phyloP scores from a whole-genome alignment of 129 eudicot species.

The Ambrosia trifida region DNA sequence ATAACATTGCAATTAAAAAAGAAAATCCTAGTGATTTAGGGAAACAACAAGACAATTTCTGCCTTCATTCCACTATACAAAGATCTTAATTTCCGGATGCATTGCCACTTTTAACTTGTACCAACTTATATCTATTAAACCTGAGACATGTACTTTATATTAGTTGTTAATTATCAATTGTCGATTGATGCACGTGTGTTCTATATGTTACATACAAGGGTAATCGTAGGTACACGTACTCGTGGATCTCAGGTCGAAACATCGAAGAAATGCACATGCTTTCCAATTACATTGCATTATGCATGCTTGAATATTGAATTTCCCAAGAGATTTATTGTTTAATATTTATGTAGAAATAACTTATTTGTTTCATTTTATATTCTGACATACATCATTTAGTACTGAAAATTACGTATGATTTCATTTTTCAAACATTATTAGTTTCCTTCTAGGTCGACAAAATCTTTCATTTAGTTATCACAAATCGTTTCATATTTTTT shows the following conservation, averaged over 20 bases:
- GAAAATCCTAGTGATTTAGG: background rate
- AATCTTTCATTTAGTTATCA: background rate
- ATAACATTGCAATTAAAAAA: background rate
- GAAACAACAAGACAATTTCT: constrained; percentile 16
- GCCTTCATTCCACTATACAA: constrained; percentile 22
- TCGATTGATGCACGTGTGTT: constrained; percentile 22
- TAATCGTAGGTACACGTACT: background rate
- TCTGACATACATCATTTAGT: background rate
- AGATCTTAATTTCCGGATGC: constrained; percentile 28
- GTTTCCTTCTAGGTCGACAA: background rate
- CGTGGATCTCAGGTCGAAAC: constrained; percentile 23
- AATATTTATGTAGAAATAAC: background rate
- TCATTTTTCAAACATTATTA: background rate
- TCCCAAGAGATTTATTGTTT: constrained; percentile 23
- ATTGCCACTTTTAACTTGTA: constrained; percentile 5
- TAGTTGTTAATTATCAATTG: too few species aligned
- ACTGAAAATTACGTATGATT: background rate
- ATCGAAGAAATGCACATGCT: constrained; percentile 14
- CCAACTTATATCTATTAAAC: background rate
- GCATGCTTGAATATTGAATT: constrained; percentile 12
- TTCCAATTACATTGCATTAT: background rate
- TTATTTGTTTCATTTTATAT: background rate
- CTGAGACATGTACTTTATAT: background rate
- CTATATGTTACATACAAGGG: background rate
- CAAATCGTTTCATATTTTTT: background rate